Base-by-base conservation (phyloP, 176 grass and related monocot genomes). In the Urochloa ruziziensis region DNA sequence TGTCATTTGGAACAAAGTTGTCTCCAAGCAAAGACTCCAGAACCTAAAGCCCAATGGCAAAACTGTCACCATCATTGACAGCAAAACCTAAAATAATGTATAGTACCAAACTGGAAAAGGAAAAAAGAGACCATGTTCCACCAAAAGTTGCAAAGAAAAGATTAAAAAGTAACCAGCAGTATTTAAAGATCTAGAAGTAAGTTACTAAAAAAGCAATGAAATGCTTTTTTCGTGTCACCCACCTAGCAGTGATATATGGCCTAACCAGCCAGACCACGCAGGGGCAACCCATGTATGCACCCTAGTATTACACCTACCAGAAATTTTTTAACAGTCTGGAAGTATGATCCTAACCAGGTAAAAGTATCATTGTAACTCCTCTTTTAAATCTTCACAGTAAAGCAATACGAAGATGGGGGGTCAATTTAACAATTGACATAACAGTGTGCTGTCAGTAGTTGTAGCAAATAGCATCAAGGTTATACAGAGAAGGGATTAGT, bases 1-100 rank as follows among this genome's bases (percentile, higher is more conserved):
- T 98, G 62, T 98, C 95, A 94, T 98, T 98, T 80, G 90, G 95
- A 83, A 98, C 95, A 89, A 94, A 94, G 83, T 88, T 91, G 74
- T 86, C 87, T 73, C 92, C 90, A 40, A 98, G 80, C 19, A 93
- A 51, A 80, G 85, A 89, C 58, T 91, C 88, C 65, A 98, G 64
- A 90, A 98, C 90, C 95, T 98, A 77, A 80, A 87, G 23, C 40
- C 19, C 51, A 87, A 86, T 62, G 83, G 70, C 18, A 91, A 27
- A 67, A 80, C 29, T 29, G 77, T 67, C 40, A 91, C 44, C 42
- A 83, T n/a, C 46, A 71, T 62, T 23, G 2, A 43, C 56, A 62
- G 59, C 4, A 48, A 62, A 70, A 24, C 34, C 51, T 37, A 53
- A 17, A 62, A n/a, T n/a, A n/a, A n/a, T n/a, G n/a, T n/a, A 47